Evolutionary conservation across 129 eudicot species (phyloP).

Genomic region (Lonicera japonica): DNA sequence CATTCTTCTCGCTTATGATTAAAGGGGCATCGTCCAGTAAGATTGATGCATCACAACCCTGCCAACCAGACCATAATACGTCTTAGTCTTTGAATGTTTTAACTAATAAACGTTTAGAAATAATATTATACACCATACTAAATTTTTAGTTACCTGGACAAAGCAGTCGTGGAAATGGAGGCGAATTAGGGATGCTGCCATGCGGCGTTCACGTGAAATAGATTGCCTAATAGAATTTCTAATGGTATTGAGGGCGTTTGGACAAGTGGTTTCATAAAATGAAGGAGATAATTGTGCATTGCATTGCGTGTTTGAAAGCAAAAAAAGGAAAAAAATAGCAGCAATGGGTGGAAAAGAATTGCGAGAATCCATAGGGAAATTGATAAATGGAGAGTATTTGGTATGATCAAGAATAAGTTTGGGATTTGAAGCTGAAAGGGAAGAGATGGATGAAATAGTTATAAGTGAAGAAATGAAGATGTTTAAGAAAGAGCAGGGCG

Average conservation of each 20-base stretch:
- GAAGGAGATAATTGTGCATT: conserved; percentile 24
- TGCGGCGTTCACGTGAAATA: conserved; percentile 25
- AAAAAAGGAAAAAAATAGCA: background rate
- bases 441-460: background rate
- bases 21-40: conserved; percentile 18
- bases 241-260: conserved; percentile 21
- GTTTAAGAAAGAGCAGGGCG: background rate
- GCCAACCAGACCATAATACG: background rate
- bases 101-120: background rate
- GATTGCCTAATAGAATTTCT: conserved; percentile 14
- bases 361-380: background rate
- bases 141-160: conserved; percentile 18
- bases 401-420: too few relatives aligned
- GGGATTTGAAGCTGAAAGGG: background rate
- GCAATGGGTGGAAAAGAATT: background rate
- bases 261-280: conserved; percentile 29
- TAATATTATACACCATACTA: too few relatives aligned
- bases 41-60: conserved; percentile 42
- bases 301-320: background rate
- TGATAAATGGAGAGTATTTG: background rate
- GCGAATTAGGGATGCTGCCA: conserved; percentile 32
- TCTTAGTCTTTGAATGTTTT: background rate
- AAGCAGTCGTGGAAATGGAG: conserved; percentile 43
- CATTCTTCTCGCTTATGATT: conserved; percentile 25
- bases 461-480: background rate